Conservation (phyloP, 2,329 filamentous ascomycete species). For the Arthrobotrys conoides region DNA sequence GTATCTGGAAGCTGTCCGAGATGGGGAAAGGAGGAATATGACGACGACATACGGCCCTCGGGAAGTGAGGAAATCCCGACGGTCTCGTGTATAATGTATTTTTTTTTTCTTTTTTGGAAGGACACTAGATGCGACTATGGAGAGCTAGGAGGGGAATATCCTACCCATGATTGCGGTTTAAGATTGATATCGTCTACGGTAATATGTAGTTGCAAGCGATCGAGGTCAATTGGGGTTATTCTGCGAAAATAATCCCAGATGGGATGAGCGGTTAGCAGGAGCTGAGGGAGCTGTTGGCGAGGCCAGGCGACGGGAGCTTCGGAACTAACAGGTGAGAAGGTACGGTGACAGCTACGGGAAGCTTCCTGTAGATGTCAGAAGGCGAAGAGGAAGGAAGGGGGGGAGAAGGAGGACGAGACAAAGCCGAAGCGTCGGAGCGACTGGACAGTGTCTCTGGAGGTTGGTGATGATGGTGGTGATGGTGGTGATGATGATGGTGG, state of each 20-base stretch:
- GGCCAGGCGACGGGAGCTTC: slow-evolving; percentile 26
- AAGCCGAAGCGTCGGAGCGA: slow-evolving; percentile 37
- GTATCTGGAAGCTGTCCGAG: neutral
- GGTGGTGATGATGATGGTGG: slow-evolving; percentile 21
- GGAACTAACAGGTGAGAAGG: slow-evolving; percentile 24
- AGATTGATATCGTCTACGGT: slow-evolving; percentile 11
- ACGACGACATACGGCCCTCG: slow-evolving; percentile 11
- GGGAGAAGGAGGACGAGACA: slow-evolving; percentile 1
- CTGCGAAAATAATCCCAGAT: slow-evolving; percentile 31
- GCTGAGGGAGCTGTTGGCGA: slow-evolving; percentile 23
- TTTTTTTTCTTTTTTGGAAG: neutral
- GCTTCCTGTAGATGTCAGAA: slow-evolving; percentile 36
- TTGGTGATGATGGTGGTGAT: slow-evolving; percentile 19
- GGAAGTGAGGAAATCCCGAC: slow-evolving; percentile 41
- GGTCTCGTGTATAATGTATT: slow-evolving; percentile 17
- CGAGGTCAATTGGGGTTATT: slow-evolving; percentile 14
- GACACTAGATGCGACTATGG: slow-evolving; percentile 17
- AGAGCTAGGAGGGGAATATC: slow-evolving; percentile 61
- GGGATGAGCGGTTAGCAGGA: slow-evolving; percentile 43
- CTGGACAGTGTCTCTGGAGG: slow-evolving; percentile 2
- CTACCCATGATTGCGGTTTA: slow-evolving; percentile 74
- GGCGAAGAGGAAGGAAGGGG: neutral
- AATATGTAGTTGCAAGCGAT: slow-evolving; percentile 13
- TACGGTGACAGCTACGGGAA: slow-evolving; percentile 42
- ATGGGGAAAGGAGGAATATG: neutral